Evolutionary conservation across 2,329 filamentous ascomycete genomes (phyloP).

Genomic region (Blastomyces parvus): DNA sequence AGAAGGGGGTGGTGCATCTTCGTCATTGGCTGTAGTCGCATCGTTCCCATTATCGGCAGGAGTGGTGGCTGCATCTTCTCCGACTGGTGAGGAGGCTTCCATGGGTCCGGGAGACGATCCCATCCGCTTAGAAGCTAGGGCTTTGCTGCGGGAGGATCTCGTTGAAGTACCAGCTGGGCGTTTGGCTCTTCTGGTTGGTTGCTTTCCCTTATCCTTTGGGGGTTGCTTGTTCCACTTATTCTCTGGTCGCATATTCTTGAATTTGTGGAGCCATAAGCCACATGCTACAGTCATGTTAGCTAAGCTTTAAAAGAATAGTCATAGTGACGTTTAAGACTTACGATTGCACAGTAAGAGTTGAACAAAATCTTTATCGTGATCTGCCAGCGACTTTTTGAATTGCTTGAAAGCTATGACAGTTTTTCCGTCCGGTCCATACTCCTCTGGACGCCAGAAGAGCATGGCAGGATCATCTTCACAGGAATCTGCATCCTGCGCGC

Average conservation of each 20-base stretch:
- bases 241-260: conserved; percentile 69
- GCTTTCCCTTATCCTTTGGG: conserved; percentile 33
- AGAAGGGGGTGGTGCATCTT: conserved; percentile 24
- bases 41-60: conserved; percentile 30
- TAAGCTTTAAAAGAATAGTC: conserved; percentile 12
- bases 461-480: conserved; percentile 64
- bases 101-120: conserved; percentile 34
- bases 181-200: conserved; percentile 28
- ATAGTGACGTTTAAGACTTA: conserved; percentile 37
- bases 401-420: conserved; percentile 55
- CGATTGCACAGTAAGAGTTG: conserved; percentile 80
- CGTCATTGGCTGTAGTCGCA: conserved; percentile 21
- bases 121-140: conserved; percentile 22
- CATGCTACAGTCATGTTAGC: conserved; percentile 51
- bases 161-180: conserved; percentile 18
- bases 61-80: conserved; percentile 29
- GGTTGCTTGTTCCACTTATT: conserved; percentile 69
- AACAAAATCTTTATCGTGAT: conserved; percentile 61
- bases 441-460: conserved; percentile 61
- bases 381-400: conserved; percentile 62
- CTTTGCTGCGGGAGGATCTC: conserved; percentile 10
- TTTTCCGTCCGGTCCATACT: conserved; percentile 53
- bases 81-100: conserved; percentile 30
- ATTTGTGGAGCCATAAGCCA: conserved; percentile 88
- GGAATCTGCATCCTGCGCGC: conserved; percentile 59